These are phyloP conservation scores for Euphorbia schlechtendalii DNA, from an alignment of 441 rosid species.

Conservation along the genomic window DNA sequence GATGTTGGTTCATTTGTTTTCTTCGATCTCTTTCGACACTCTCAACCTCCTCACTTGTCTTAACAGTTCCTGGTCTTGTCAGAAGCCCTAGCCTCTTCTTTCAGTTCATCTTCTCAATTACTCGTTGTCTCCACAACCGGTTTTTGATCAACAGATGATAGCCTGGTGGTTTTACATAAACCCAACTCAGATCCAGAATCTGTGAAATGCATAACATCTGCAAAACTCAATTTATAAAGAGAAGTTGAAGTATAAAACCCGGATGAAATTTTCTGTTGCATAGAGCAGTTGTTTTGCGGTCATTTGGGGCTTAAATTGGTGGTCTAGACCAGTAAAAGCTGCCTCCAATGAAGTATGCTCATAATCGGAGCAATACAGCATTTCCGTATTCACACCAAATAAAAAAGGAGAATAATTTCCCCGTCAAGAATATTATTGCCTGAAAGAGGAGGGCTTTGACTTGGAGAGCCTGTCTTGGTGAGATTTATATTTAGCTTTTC, in stretches of 20 bases:
- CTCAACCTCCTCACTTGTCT: slow-evolving; percentile 90
- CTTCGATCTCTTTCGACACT: slow-evolving; percentile 85
- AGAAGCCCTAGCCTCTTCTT: no score
- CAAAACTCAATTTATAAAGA: slow-evolving; percentile 63
- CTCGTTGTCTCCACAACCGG: no score
- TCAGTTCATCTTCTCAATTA: no score
- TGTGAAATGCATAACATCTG: slow-evolving; percentile 84
- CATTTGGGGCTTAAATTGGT: slow-evolving; percentile 25
- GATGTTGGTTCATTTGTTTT: slow-evolving; percentile 93
- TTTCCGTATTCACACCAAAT: slow-evolving; percentile 21
- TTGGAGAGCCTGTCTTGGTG: background rate
- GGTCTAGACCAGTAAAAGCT: slow-evolving; percentile 30
- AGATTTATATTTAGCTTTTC: no score
- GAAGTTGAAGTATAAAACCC: slow-evolving; percentile 42
- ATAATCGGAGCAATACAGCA: slow-evolving; percentile 20
- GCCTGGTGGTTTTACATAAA: slow-evolving; percentile 42
- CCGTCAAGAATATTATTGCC: slow-evolving; percentile 9
- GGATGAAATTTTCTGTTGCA: slow-evolving; percentile 35
- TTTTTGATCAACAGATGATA: slow-evolving; percentile 31
- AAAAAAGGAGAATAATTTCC: no score
- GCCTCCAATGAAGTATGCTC: slow-evolving; percentile 34
- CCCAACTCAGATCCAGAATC: slow-evolving; percentile 73
- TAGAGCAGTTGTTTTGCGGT: slow-evolving; percentile 31
- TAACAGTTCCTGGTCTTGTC: slow-evolving; percentile 49
- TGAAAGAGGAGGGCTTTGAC: slow-evolving; percentile 18